A percentile compares a stretch with the other conserved stretches of the same genome.
These are phyloP conservation scores for Eleusine coracana DNA, from an alignment of 176 grass and related monocot species.

Conservation along the genomic window DNA sequence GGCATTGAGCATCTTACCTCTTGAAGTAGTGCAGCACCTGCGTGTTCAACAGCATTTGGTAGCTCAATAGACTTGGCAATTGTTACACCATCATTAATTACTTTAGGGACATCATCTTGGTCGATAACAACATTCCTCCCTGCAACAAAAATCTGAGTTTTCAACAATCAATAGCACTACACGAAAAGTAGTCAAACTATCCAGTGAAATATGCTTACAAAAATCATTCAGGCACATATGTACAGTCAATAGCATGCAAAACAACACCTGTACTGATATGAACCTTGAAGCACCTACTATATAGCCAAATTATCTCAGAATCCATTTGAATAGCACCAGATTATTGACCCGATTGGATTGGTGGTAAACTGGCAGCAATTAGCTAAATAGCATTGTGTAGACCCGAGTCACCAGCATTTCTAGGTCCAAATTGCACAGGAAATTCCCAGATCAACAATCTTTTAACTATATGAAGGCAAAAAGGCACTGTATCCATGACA, in stretches of 20 bases:
- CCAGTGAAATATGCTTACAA: background rate
- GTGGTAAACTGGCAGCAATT: background rate
- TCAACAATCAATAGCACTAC: slow-evolving; percentile 46
- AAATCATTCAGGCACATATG: background rate
- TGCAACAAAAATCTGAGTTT: slow-evolving; percentile 44
- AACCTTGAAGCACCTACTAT: background rate
- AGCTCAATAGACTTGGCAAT: slow-evolving; percentile 88
- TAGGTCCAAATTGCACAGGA: background rate
- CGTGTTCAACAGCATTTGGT: slow-evolving; percentile 77
- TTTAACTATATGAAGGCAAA: background rate
- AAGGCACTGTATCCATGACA: background rate
- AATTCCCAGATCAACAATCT: background rate
- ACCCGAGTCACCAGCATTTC: background rate
- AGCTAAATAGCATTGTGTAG: background rate
- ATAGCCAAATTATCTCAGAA: background rate
- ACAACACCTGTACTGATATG: background rate
- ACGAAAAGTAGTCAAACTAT: slow-evolving; percentile 2
- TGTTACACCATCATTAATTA: slow-evolving; percentile 88
- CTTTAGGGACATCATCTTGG: slow-evolving; percentile 78
- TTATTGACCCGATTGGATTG: background rate
- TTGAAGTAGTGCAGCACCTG: slow-evolving; percentile 80
- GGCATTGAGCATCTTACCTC: slow-evolving; percentile 50
- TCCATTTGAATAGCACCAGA: background rate
- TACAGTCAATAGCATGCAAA: background rate
- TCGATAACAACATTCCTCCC: slow-evolving; percentile 97